Conservation (phyloP, 2,329 filamentous ascomycete genomes). For the Xylariaceae sp. region DNA sequence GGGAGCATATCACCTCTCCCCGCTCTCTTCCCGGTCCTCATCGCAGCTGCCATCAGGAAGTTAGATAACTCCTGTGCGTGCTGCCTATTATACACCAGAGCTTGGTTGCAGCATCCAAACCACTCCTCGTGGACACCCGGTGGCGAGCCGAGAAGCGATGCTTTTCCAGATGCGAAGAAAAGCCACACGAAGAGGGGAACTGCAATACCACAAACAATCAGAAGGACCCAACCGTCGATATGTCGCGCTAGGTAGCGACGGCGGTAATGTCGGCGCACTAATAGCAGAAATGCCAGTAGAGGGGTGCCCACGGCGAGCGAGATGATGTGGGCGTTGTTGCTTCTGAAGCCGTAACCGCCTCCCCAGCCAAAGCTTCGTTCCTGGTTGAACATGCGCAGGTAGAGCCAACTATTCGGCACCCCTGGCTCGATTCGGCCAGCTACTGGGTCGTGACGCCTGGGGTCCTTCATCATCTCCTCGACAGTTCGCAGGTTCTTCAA, state of each 20-base stretch:
- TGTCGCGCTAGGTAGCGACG: conserved; percentile 25
- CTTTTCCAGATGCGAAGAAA: conserved; percentile 34
- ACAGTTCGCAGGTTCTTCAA: conserved; percentile 26
- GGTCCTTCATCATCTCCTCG: conserved; percentile 31
- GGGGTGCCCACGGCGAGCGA: conserved; percentile 27
- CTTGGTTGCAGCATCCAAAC: conserved; percentile 34
- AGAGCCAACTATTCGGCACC: conserved; percentile 31
- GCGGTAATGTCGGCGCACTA: conserved; percentile 22
- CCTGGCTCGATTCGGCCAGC: conserved; percentile 26
- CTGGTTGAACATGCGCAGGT: conserved; percentile 33
- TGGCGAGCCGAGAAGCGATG: conserved; percentile 27
- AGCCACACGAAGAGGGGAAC: conserved; percentile 32
- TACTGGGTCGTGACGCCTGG: conserved; percentile 23
- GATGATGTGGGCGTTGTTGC: conserved; percentile 32
- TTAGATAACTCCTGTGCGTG: conserved; percentile 26
- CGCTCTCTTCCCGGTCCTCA: conserved; percentile 11
- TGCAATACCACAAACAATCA: conserved; percentile 28
- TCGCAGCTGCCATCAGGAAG: conserved; percentile 24
- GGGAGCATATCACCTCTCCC: conserved; percentile 33
- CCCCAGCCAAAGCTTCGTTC: conserved; percentile 32
- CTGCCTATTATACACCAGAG: conserved; percentile 31
- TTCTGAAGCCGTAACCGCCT: conserved; percentile 30
- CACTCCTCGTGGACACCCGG: conserved; percentile 31
- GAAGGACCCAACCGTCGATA: conserved; percentile 30
- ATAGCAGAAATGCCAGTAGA: conserved; percentile 22